Evolutionary conservation across 768 basidiomycete species (phyloP).

Genomic region (Russula emetica): DNA sequence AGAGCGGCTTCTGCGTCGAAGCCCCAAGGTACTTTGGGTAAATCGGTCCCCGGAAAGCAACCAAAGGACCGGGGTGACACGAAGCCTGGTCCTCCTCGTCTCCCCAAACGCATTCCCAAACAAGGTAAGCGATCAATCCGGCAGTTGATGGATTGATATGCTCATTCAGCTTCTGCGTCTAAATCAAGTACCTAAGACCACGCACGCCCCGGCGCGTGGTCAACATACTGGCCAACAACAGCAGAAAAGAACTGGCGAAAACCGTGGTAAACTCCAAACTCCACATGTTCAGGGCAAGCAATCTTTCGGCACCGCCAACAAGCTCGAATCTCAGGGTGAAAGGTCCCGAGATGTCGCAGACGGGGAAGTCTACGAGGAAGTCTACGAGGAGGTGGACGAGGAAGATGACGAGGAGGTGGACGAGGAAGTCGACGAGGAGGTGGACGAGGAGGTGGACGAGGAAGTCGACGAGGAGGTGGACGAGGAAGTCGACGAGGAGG

Average conservation of each 20-base stretch:
- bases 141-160: neutral
- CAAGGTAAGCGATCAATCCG: neutral
- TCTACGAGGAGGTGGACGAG: neutral
- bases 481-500: no score
- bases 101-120: neutral
- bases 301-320: neutral
- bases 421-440: no score
- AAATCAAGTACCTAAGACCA: neutral
- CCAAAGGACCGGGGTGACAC: conserved; percentile 9
- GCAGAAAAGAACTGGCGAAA: neutral
- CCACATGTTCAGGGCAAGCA: neutral
- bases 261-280: neutral
- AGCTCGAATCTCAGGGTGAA: neutral
- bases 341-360: neutral
- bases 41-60: neutral
- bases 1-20: conserved; percentile 8
- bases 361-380: no score
- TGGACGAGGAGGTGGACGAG: no score
- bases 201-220: neutral
- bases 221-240: neutral
- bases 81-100: neutral
- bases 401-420: no score
- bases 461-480: no score
- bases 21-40: neutral
- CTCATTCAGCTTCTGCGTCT: neutral